Evolutionary conservation across 176 grass and related monocot species (phyloP).

Genomic region (Thinopyrum elongatum): DNA sequence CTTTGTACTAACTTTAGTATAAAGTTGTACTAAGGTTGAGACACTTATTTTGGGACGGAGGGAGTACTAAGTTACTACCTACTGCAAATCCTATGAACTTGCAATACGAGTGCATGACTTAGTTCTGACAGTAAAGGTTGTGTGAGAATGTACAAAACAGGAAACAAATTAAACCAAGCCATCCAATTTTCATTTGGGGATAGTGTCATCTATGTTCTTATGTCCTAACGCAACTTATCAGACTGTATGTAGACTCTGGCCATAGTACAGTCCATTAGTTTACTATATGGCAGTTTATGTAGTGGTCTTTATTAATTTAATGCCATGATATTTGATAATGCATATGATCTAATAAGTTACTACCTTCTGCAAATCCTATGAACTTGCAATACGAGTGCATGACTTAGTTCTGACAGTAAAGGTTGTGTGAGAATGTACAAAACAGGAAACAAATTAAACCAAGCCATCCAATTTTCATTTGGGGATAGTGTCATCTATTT

Average conservation of each 20-base stretch:
- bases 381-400: neutral
- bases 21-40: too few relatives aligned
- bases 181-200: neutral
- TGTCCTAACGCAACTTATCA: neutral
- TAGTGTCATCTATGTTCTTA: neutral
- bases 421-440: neutral
- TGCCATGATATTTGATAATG: neutral
- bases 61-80: neutral
- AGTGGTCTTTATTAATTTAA: neutral
- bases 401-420: neutral
- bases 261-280: neutral
- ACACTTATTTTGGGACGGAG: too few relatives aligned
- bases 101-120: neutral
- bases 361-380: neutral
- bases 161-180: neutral
- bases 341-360: neutral
- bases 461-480: neutral
- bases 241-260: neutral
- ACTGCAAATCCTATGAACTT: neutral
- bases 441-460: neutral
- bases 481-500: neutral
- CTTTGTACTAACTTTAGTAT: too few relatives aligned
- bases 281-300: neutral
- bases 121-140: neutral
- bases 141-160: neutral